Evolutionary conservation across 305 asterid species (phyloP).

Genomic region (Plantago rigida): DNA sequence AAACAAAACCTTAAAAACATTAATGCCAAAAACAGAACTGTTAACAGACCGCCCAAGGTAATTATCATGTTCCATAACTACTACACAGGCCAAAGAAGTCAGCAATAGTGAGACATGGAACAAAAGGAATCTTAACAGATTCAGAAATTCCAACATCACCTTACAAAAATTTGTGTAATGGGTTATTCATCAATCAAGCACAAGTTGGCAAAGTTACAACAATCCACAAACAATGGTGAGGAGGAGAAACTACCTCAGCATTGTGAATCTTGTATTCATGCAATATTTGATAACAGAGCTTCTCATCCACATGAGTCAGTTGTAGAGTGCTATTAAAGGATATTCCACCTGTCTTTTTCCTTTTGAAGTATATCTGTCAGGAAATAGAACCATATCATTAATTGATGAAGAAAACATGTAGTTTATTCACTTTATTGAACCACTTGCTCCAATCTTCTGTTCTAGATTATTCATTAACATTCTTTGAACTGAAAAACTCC

Average conservation of each 20-base stretch:
- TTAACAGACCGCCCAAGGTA: slow-evolving; percentile 17
- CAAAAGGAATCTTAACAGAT: background rate
- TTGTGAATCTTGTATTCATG: slow-evolving; percentile 61
- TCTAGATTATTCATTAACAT: no score
- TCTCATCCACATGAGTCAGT: slow-evolving; percentile 91
- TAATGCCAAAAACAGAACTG: slow-evolving; percentile 19
- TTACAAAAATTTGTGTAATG: no score
- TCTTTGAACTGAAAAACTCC: background rate
- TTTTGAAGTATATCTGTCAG: slow-evolving; percentile 88
- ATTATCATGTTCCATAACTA: slow-evolving; percentile 13
- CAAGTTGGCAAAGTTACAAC: background rate
- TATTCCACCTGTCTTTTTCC: slow-evolving; percentile 94
- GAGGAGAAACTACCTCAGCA: slow-evolving; percentile 66
- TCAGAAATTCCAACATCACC: background rate
- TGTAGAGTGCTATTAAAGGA: slow-evolving; percentile 82
- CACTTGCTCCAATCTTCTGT: no score
- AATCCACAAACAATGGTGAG: background rate
- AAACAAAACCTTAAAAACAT: slow-evolving; percentile 57
- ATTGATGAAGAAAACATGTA: background rate
- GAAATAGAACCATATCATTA: slow-evolving; percentile 17
- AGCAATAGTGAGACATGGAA: background rate
- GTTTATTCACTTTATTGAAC: no score
- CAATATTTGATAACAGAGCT: slow-evolving; percentile 86
- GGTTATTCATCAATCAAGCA: background rate
- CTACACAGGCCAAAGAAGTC: background rate